Base-by-base conservation (phyloP, 768 basidiomycete species). In the Pleurotus platypus region DNA sequence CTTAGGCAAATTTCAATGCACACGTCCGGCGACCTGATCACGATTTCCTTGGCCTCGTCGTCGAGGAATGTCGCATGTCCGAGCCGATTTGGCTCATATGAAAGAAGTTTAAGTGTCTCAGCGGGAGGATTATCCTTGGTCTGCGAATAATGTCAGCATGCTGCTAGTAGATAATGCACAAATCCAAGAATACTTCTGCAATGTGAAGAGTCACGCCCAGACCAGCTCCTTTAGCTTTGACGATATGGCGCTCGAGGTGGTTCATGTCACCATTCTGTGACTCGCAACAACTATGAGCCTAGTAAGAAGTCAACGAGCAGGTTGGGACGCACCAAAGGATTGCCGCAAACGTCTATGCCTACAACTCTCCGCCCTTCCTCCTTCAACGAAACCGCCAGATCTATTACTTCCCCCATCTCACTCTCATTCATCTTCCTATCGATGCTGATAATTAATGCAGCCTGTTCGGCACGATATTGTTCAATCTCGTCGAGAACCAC, bases 1-100 rank as follows among this genome's bases (percentile, higher is more conserved):
- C 79, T 86, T 26, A 94, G 76, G 66, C 92, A 94, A 43, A 94
- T 86, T 69, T 94, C 92, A 40, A 93, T 80, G 65, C 83, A 83
- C 43, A 80, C 80, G 38, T 82, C 78, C 13, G 51, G 51, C 22
- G 74, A 69, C 35, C 72, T 60, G 54, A 81, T 70, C 6, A 91
- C 87, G 40, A 85, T 66, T 1, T 72, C 68, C 58, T 81, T 79
- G n/a, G 83, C 81, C 46, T 82, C 81, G 2, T 81, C 79, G 57
- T 84, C 73, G 18, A 94, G 77, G 69, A 89, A 92, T 0, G 92
- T 93, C 2, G 89, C 92, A 59, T 94, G 92, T 0, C 92, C 89
- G 0, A 94, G 73, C 43, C 92, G 75, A 51, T 86, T 76, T 0
- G 91, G 91, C 18, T 70, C 67, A 67, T 78, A 85, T 1, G 81